Conservation (phyloP, 352 stramenopile genomes). For the Globisporangium iwayamae region DNA sequence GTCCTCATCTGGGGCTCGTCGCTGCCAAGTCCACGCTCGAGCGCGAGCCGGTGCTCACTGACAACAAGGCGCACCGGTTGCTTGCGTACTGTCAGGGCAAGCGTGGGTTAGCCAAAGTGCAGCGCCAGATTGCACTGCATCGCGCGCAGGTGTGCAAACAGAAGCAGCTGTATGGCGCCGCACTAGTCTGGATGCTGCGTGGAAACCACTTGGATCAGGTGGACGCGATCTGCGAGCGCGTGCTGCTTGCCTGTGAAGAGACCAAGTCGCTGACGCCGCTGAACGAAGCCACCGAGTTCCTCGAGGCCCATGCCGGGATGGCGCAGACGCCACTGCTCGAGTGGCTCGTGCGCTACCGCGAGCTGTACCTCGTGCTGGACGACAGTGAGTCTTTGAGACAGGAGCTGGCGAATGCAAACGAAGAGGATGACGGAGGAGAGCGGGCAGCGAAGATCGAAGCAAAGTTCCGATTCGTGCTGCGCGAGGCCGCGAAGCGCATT, state of each 20-base stretch:
- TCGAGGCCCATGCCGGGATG: constrained; percentile 43
- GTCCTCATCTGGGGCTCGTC: constrained; percentile 41
- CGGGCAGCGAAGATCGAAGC: constrained; percentile 27
- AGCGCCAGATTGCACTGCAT: constrained; percentile 32
- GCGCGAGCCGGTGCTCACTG: constrained; percentile 43
- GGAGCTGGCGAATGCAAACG: constrained; percentile 20
- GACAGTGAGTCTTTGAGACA: constrained; percentile 49
- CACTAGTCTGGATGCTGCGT: constrained; percentile 67
- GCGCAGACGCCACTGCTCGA: constrained; percentile 42
- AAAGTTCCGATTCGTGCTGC: constrained; percentile 55
- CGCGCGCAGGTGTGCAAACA: constrained; percentile 42
- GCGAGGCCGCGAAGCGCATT: constrained; percentile 60
- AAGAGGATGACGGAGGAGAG: constrained; percentile 19
- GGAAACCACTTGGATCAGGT: constrained; percentile 53
- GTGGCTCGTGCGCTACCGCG: constrained; percentile 69
- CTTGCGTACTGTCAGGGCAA: constrained; percentile 53
- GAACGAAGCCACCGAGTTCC: constrained; percentile 67
- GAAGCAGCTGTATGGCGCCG: constrained; percentile 34
- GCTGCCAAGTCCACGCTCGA: constrained; percentile 39
- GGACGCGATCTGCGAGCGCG: constrained; percentile 49
- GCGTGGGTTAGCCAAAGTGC: constrained; percentile 29
- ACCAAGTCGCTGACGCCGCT: constrained; percentile 38
- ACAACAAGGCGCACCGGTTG: constrained; percentile 61
- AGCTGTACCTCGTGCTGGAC: constrained; percentile 63
- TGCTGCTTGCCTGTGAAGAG: constrained; percentile 45